Evolutionary conservation across 495 filamentous ascomycete species (phyloP).

Genomic region (Aspergillus cristatus): DNA sequence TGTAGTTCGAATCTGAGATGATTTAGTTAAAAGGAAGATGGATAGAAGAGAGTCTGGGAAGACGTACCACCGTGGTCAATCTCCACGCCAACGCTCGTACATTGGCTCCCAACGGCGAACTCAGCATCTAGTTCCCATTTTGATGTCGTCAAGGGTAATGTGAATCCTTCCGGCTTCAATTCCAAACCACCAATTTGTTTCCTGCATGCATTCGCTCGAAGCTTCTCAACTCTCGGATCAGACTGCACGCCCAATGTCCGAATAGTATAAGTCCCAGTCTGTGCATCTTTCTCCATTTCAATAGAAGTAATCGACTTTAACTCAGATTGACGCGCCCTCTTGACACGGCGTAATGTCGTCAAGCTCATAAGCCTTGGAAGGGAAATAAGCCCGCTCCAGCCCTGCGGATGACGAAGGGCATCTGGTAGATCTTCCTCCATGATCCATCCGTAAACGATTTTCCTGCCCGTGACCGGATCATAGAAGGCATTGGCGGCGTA

Average conservation of each 20-base stretch:
- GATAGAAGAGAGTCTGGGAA: neutral
- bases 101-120: slow-evolving; percentile 17
- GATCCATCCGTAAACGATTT: slow-evolving; percentile 29
- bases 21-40: neutral
- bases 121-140: slow-evolving; percentile 25
- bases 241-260: slow-evolving; percentile 26
- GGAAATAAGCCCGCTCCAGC: slow-evolving; percentile 34
- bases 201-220: slow-evolving; percentile 14
- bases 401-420: slow-evolving; percentile 22
- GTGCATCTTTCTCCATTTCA: slow-evolving; percentile 10
- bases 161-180: neutral
- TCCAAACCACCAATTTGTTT: slow-evolving; percentile 1
- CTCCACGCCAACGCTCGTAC: slow-evolving; percentile 19
- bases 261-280: slow-evolving; percentile 18
- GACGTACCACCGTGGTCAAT: slow-evolving; percentile 23
- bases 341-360: slow-evolving; percentile 18
- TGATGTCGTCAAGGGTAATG: slow-evolving; percentile 12
- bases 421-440: slow-evolving; percentile 32
- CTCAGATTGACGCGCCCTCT: slow-evolving; percentile 18
- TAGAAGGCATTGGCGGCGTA: slow-evolving; percentile 34
- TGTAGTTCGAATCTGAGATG: slow-evolving; percentile 11
- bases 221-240: slow-evolving; percentile 17
- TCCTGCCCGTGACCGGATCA: slow-evolving; percentile 20
- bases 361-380: slow-evolving; percentile 21
- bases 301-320: slow-evolving; percentile 27